A percentile compares a stretch with the other conserved stretches of the same genome.
Conservation (phyloP, 148 eudicot genomes). For the Rhododendron williamsianum region DNA sequence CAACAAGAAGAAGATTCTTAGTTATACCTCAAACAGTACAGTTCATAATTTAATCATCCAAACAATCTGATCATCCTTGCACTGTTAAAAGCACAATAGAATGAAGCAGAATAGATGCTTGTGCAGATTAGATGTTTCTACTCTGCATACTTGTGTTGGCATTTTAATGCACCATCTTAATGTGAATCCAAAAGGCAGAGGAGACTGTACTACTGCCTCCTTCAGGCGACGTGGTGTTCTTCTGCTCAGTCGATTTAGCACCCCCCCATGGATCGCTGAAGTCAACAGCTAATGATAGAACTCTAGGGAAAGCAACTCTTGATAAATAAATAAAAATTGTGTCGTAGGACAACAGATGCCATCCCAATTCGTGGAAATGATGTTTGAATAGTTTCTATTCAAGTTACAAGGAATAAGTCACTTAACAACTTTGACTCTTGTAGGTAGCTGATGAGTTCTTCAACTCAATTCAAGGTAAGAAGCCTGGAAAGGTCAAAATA, state of each 20-base stretch:
- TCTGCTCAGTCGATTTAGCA: too few relatives aligned
- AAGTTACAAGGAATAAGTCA: background rate
- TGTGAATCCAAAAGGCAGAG: background rate
- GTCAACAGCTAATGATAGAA: too few relatives aligned
- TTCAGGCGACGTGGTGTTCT: background rate
- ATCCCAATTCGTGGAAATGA: background rate
- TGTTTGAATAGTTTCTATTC: background rate
- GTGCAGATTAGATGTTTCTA: background rate
- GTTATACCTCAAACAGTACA: too few relatives aligned
- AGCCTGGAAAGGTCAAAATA: conserved; percentile 48
- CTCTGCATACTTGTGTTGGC: background rate
- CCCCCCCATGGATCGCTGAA: too few relatives aligned
- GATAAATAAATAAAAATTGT: too few relatives aligned
- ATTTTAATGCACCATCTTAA: background rate
- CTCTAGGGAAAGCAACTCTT: too few relatives aligned
- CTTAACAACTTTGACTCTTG: background rate
- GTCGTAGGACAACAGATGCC: background rate
- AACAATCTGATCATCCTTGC: too few relatives aligned
- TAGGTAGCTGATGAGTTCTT: conserved; percentile 62
- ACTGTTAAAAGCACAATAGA: too few relatives aligned
- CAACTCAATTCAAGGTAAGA: conserved; percentile 36
- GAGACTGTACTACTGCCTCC: background rate
- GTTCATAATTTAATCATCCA: too few relatives aligned
- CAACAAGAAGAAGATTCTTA: too few relatives aligned
- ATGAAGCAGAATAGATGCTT: background rate